Evolutionary conservation across 805 yeast species (phyloP), one percentile per base, ranked within the genome.

Genomic region (Candida orba): DNA sequence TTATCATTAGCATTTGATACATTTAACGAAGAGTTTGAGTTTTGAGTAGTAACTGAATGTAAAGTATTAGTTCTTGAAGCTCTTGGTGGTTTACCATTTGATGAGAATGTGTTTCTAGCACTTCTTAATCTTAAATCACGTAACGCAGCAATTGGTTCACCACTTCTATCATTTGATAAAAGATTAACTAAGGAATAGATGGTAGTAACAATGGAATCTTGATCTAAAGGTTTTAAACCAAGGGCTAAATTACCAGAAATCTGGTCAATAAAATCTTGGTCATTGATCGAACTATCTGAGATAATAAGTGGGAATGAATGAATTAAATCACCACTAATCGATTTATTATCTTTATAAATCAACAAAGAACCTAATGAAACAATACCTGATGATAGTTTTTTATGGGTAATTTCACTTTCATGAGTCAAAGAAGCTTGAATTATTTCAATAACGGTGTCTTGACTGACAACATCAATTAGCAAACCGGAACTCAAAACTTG

Each of bases 181-280:
- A 84, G 61, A 58, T 93, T 93, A 17, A 85, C 78, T 50, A 91
- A 70, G 0, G 95, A 80, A 63, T 93, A 93, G 41, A 93, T 79
- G 1, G 91, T 76, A 8, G 95, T 81, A 8, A 89, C 85, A 20
- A 84, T 80, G 1, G 86, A 78, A 57, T 89, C 96, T 56, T 88
- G 91, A 17, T 89, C 77, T 42, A 84, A 67, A 8, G 78, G 75
- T 44, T 74, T 76, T 51, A 86, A 68, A 4, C 90, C 88, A 39
- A 74, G 60, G 1, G 90, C 84, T 33, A 89, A 75, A 32, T 76
- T 65, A 42, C 65, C 62, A 1, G 93, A 74, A 2, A 81, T 72
- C 6, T 67, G 64, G 37, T 67, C 59, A 34, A 88, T 81, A 36
- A 75, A 66, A 0, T 58, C 60, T 4, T 67, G 51, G 42, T 84